Evolutionary conservation across 495 filamentous ascomycete species (phyloP).

Genomic region (Filosporella fistucella): DNA sequence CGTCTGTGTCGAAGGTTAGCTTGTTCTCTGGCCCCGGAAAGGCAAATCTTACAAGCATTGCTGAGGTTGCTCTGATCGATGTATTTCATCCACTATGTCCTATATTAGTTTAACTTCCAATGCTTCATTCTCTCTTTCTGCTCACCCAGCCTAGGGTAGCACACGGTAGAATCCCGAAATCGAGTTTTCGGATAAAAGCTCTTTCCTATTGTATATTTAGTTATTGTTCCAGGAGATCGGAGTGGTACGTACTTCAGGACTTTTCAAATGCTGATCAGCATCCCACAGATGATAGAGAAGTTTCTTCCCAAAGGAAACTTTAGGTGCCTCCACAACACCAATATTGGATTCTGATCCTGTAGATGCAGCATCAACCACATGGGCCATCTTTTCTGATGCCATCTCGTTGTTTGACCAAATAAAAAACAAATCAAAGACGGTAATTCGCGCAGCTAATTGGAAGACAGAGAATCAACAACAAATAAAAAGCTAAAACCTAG

Average conservation of each 20-base stretch:
- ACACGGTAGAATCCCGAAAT: background rate
- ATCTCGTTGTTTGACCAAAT: background rate
- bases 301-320: background rate
- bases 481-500: background rate
- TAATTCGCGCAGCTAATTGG: background rate
- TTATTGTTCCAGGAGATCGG: no score
- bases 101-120: no score
- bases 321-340: background rate
- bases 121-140: no score
- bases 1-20: background rate
- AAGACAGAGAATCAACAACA: background rate
- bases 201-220: no score
- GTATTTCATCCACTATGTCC: background rate
- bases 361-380: background rate
- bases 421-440: background rate
- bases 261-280: background rate
- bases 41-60: background rate
- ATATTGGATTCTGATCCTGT: background rate
- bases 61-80: background rate
- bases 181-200: background rate
- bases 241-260: no score
- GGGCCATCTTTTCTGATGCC: background rate
- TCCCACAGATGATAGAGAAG: background rate
- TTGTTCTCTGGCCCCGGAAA: background rate
- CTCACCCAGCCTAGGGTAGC: background rate